These are phyloP conservation scores for Phialophora expanda DNA, from an alignment of 2,329 filamentous ascomycete genomes.

Conservation along the genomic window DNA sequence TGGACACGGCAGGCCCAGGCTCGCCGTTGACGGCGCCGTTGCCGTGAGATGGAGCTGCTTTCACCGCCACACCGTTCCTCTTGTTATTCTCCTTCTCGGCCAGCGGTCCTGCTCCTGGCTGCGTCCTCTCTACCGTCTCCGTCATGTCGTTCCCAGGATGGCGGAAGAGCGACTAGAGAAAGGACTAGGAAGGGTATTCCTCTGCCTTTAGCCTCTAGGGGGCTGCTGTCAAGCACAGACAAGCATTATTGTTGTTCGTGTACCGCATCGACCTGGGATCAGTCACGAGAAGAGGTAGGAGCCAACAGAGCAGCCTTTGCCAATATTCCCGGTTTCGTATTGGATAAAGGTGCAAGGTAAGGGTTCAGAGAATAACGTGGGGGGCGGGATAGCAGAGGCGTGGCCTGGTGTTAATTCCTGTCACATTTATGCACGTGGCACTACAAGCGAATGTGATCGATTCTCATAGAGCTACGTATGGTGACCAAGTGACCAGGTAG, in stretches of 20 bases:
- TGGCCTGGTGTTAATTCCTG: conserved; percentile 2
- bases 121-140: conserved; percentile 17
- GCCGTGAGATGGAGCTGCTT: conserved; percentile 20
- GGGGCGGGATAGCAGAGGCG: neutral
- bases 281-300: conserved; percentile 8
- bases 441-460: neutral
- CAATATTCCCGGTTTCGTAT: conserved; percentile 18
- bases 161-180: neutral
- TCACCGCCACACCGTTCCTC: conserved; percentile 3
- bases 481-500: neutral
- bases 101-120: conserved; percentile 1
- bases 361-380: neutral
- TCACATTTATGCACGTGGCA: conserved; percentile 1
- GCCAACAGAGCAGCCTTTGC: conserved; percentile 14
- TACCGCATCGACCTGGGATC: conserved; percentile 7
- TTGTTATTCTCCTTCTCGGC: neutral
- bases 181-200: conserved; percentile 8
- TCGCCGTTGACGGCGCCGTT: conserved; percentile 24
- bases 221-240: conserved; percentile 6
- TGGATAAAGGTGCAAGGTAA: conserved; percentile 5
- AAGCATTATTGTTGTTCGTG: conserved; percentile 24
- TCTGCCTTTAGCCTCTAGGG: conserved; percentile 7
- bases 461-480: conserved; percentile 3
- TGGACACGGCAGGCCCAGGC: conserved; percentile 30
- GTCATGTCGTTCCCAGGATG: conserved; percentile 22